Evolutionary conservation across 148 eudicot genomes (phyloP), one percentile per base, ranked within the genome.

Genomic region (Persicaria maculosa): DNA sequence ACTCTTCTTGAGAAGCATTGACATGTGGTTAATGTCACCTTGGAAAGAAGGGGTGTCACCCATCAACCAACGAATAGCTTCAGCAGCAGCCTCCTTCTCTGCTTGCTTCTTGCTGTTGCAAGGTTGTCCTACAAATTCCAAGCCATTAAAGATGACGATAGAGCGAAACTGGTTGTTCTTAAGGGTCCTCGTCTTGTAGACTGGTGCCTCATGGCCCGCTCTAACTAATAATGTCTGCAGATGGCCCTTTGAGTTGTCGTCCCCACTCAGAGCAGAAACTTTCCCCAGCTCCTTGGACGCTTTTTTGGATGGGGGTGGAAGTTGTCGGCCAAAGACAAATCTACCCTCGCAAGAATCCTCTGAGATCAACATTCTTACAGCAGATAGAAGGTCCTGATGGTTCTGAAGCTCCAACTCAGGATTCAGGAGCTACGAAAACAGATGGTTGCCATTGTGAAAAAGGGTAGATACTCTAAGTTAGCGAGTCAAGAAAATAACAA

Each of bases 81-180:
- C 91, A 44, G 88, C 82, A 57, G 98, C 98, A 4, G 97, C 98
- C 74, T 89, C 92, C 74, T 95, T 95, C 77, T 95, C 98, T 4
- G 98, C 96, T 67, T 79, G 85, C 84, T 88, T 95, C 81, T 92
- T 95, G 80, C 76, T 95, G 75, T 77, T 84, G 78, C 87, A 79
- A 69, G 98, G 88, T 76, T 83, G 85, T 19, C 98, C 93, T 10
- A 82, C 83, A 82, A 95, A 95, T 78, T 92, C 88, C 81, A 95
- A 73, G 25, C 93, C 91, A 55, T 87, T 95, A 80, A 95, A 86
- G 9, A 73, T 19, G 46, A 92, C 98, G n/a, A 86, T 87, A 44
- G 96, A 76, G 50, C 89, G 88, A 69, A 85, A 95, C 74, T 84
- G 92, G 76, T 90, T 84, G 77, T 90, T 88, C 64, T 90, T 88